Percentiles rank a stretch among this genome's conserved stretches.
Evolutionary conservation across 2,329 filamentous ascomycete genomes (phyloP).

Genomic region (Fusarium torreyae): DNA sequence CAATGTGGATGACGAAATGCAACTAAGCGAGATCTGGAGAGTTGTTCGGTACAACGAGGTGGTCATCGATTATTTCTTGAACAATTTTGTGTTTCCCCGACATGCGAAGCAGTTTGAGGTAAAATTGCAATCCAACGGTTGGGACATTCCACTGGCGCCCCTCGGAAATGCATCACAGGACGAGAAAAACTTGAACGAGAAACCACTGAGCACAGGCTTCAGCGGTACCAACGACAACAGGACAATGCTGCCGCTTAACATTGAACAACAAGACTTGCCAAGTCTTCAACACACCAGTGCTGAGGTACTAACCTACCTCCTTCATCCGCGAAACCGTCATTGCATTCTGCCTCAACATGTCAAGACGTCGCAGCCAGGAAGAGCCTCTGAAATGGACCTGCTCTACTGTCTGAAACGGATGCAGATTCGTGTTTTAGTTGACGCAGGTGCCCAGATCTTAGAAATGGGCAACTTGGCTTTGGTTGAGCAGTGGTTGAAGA

Average conservation of each 20-base stretch:
- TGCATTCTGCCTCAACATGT: slow-evolving; percentile 58
- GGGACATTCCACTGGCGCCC: slow-evolving; percentile 73
- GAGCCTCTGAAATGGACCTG: slow-evolving; percentile 53
- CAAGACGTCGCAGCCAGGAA: slow-evolving; percentile 61
- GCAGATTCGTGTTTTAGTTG: slow-evolving; percentile 70
- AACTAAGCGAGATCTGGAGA: slow-evolving; percentile 68
- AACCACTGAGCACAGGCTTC: slow-evolving; percentile 74
- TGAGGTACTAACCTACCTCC: slow-evolving; percentile 72
- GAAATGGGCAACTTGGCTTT: slow-evolving; percentile 71
- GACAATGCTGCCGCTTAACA: slow-evolving; percentile 71
- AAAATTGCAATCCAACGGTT: slow-evolving; percentile 77
- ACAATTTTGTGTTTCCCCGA: slow-evolving; percentile 75
- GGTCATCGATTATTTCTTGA: slow-evolving; percentile 73
- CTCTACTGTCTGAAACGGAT: slow-evolving; percentile 30
- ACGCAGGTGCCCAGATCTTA: slow-evolving; percentile 75
- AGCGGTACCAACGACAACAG: slow-evolving; percentile 80
- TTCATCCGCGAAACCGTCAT: slow-evolving; percentile 65
- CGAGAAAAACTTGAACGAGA: slow-evolving; percentile 4
- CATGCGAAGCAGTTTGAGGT: slow-evolving; percentile 76
- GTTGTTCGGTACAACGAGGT: slow-evolving; percentile 64
- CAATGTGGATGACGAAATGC: slow-evolving; percentile 71
- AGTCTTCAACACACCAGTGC: slow-evolving; percentile 73
- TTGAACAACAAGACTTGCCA: slow-evolving; percentile 73
- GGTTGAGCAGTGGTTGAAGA: slow-evolving; percentile 65
- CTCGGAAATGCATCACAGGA: slow-evolving; percentile 3